A percentile compares a stretch with the other conserved stretches of the same genome.
Evolutionary conservation across 1,284 basidiomycete species (phyloP).

Genomic region (Ganoderma sinense): DNA sequence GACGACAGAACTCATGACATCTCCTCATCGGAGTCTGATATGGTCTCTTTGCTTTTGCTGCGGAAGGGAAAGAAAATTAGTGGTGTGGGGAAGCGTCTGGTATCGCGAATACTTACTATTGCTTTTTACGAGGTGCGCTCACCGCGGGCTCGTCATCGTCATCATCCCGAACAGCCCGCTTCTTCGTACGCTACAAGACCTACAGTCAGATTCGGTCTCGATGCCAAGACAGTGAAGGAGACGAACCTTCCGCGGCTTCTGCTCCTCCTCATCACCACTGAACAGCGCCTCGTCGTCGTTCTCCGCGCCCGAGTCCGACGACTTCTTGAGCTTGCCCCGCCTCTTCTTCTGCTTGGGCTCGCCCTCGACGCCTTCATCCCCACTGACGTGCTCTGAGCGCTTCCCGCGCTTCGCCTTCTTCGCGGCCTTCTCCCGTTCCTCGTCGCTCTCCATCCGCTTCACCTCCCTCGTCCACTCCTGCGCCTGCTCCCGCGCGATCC

Average conservation of each 20-base stretch:
- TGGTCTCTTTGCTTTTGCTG: slow-evolving; percentile 82
- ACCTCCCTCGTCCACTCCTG: slow-evolving; percentile 76
- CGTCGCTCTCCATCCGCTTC: slow-evolving; percentile 70
- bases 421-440: slow-evolving; percentile 73
- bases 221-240: not conserved
- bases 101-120: slow-evolving; percentile 62
- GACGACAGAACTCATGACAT: slow-evolving; percentile 47
- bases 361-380: slow-evolving; percentile 55
- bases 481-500: slow-evolving; percentile 80
- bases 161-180: slow-evolving; percentile 77
- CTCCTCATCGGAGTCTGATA: slow-evolving; percentile 82
- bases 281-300: slow-evolving; percentile 68
- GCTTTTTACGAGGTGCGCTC: slow-evolving; percentile 68
- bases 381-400: slow-evolving; percentile 54
- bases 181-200: slow-evolving; percentile 61
- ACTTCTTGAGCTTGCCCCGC: slow-evolving; percentile 38
- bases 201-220: slow-evolving; percentile 13
- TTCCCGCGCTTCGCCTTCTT: slow-evolving; percentile 63
- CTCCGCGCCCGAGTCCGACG: slow-evolving; percentile 34
- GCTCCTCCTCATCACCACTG: slow-evolving; percentile 72
- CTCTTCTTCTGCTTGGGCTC: slow-evolving; percentile 41
- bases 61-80: slow-evolving; percentile 5
- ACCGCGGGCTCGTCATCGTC: slow-evolving; percentile 70
- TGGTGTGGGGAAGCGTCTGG: not conserved
- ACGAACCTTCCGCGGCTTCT: slow-evolving; percentile 67